Base-by-base conservation (phyloP, 805 yeast genomes). In the Zygosaccharomyces pseudorouxii region DNA sequence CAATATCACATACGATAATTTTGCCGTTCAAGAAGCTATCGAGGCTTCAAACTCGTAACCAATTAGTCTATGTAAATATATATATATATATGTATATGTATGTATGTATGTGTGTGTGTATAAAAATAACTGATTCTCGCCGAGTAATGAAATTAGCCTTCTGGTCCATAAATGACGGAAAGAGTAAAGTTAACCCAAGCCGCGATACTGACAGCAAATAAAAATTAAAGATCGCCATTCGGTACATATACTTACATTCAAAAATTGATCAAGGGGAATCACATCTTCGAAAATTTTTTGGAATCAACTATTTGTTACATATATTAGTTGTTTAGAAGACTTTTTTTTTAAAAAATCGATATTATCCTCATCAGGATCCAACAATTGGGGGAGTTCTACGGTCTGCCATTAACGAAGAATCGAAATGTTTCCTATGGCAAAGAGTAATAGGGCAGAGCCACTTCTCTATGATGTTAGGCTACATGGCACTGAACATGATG, bases 401-500 rank as follows among this genome's bases (percentile, higher is more conserved):
- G 16, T 33, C 9, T 30, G 7, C 19, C 37, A 25, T 27, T 28
- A 41, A n/a, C 16, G 9, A 25, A 11, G 28, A 33, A 27, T 23
- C 35, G 19, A 41, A 22, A 47, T 52, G 47, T 52, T 54, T 33
- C 48, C 55, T 46, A 46, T 59, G 45, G 44, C 61, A 46, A 62
- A 57, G 33, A 36, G 62, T 14, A 33, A 22, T 16, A 28, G 29
- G 36, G 56, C 58, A 31, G 63, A 67, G 41, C 70, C 65, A 7
- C 50, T 75, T 9, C 60, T 72, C 14, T 75, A 77, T 50, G 81
- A 76, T 48, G 74, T 78, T 35, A 73, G 95, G 46, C 66, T 88
- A 31, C 75, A 79, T 44, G 80, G 88, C 22, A 64, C 77, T 2
- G 95, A 86, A 38, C 83, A 81, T 53, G 93, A 89, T 60, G 92